A percentile compares a stretch with the other conserved stretches of the same genome.
phyloP scores from a whole-genome alignment of 208 protist genomes.

The Leishmania mexicana region DNA sequence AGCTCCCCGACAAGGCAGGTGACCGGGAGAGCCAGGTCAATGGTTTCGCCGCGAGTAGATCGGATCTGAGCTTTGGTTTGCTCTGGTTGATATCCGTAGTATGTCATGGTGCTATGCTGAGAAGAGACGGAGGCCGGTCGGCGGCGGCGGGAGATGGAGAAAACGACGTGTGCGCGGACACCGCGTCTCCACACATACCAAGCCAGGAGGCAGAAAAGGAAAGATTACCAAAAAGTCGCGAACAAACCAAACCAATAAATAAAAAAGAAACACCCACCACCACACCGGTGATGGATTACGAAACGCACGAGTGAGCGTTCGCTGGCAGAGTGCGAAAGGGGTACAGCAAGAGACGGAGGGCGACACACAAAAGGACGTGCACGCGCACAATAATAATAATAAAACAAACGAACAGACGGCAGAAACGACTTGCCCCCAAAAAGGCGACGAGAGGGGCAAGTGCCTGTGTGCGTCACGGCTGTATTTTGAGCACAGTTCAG shows the following conservation, averaged over 20 bases:
- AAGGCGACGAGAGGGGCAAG: neutral
- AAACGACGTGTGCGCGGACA: neutral
- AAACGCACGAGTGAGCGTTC: neutral
- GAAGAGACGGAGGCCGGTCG: neutral
- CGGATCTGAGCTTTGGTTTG: slow-evolving; percentile 57
- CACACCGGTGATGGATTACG: neutral
- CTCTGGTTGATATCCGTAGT: slow-evolving; percentile 31
- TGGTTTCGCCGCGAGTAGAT: slow-evolving; percentile 70
- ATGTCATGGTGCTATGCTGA: slow-evolving; percentile 33
- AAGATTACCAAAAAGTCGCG: neutral
- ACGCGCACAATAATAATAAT: no score
- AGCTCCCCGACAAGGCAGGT: slow-evolving; percentile 65
- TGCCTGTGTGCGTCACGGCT: neutral
- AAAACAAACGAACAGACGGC: neutral
- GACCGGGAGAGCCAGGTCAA: slow-evolving; percentile 59
- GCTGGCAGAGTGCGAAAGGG: neutral
- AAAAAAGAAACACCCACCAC: neutral
- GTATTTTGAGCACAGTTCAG: neutral
- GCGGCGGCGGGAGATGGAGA: neutral
- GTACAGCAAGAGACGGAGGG: neutral
- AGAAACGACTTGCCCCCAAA: neutral
- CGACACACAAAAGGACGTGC: neutral
- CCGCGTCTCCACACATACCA: neutral
- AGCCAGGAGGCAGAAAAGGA: neutral
- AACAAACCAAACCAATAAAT: no score